Evolutionary conservation across 1,284 basidiomycete genomes (phyloP), one percentile per base, ranked within the genome.

Genomic region (Apiotrichum sp.): DNA sequence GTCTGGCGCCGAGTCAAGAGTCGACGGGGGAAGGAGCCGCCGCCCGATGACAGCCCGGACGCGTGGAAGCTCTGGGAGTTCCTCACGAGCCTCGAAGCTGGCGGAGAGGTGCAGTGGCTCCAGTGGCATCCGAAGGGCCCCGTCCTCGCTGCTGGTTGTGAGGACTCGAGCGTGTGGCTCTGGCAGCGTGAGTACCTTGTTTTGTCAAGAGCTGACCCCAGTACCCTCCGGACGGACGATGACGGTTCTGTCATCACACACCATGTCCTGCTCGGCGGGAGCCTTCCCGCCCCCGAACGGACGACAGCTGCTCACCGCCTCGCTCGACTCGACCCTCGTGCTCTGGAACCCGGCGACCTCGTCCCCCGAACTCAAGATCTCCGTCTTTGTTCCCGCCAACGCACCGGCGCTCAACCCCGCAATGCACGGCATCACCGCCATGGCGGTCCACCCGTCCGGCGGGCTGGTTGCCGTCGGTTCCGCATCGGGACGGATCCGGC

Each of bases 71-170:
- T 78, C 52, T 98, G 96, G 93, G 90, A 95, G 74, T 95, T 98
- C 73, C 78, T 97, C 71, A 92, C 89, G 4, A 88, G 88, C 71
- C 78, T 98, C 49, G 87, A 93, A 68, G 95, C 93, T 0, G 90
- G 91, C 13, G 92, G 96, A 73, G 95, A 99, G 80, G 86, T 98
- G 47, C 60, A 95, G 90, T 97, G 92, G 84, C 74, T 98, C 47
- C 80, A 84, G 77, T 99, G 95, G 95, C 96, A 99, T 78, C 95
- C 96, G 0, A 93, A 87, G 74, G 96, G 93, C 10, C 79, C 80
- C 46, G 88, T 97, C 2, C 81, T 98, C 0, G 82, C 95, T 5
- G 93, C 90, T 0, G 95, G 95, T 38, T 88, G 89, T 14, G 90
- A 95, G 62, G 95, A 98, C 73, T 84, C 87, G 3, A 96, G 89